Base-by-base conservation (phyloP, 805 yeast genomes). In the Trichomonascus vanleenenianus region DNA sequence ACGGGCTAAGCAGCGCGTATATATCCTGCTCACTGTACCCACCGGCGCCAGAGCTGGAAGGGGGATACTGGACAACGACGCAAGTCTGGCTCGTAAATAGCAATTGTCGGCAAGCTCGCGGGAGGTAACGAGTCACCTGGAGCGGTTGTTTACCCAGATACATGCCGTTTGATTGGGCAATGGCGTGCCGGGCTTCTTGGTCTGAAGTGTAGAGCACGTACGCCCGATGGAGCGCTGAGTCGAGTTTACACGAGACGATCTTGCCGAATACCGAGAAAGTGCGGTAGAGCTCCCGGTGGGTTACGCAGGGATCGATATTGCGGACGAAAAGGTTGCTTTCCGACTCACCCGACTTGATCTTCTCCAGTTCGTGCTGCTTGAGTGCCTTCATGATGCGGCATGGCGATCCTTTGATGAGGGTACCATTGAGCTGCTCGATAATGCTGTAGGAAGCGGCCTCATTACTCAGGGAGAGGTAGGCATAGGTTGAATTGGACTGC, bases 381-480 rank as follows among this genome's bases (percentile, higher is more conserved):
- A 30, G 25, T 5, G 37, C 44, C 39, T 35, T 37, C 44, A 43
- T 38, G 15, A 43, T 30, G 12, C 49, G 37, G 25, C 51, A 49
- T 3, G 44, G 39, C 16, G 25, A 5, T 12, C 42, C 44, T 14
- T 14, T n/a, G 42, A 49, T 47, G 2, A 12, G 11, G 25, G 51
- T 31, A 16, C 12, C 35, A 36, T 47, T 47, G 14, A 7, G 11
- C 16, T 18, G 30, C 15, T 43, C 47, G 32, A 49, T n/a, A 2
- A 51, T 51, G 11, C 4, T 31, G 12, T 33, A 2, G 15, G 42
- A 49, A 44, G 76, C 81, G 8, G 62, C 56, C 38, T 68, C 67
- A 3, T 60, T 63, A 6, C 64, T 62, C 58, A 81, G 82, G 46
- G 83, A 81, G 15, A 83, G 79, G 58, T 83, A 84, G 0, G 87